Conservation (phyloP, 305 asterid species). For the Fraxinus paxiana region DNA sequence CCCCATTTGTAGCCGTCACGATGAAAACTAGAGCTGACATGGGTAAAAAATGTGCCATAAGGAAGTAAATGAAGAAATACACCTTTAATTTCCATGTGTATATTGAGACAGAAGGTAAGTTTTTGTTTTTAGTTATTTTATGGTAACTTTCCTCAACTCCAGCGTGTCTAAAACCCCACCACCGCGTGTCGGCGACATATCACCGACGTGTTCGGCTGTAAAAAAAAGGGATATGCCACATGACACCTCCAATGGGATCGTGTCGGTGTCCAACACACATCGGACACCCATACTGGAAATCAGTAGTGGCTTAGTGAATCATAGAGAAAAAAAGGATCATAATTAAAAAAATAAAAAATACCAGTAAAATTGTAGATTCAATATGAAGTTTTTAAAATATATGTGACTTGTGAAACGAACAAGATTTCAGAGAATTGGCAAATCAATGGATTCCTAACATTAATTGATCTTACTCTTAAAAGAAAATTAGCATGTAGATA, state of each 20-base stretch:
- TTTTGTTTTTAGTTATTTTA: not conserved
- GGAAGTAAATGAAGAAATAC: not conserved
- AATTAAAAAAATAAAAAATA: too few relatives aligned
- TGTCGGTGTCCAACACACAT: not conserved
- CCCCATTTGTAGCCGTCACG: not conserved
- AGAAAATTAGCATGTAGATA: not conserved
- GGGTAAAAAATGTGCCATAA: not conserved
- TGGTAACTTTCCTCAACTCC: not conserved
- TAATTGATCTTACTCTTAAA: not conserved
- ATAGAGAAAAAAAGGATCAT: not conserved
- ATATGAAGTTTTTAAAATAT: not conserved
- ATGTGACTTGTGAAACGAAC: not conserved
- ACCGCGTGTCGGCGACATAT: not conserved
- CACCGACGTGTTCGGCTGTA: not conserved
- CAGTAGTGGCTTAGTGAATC: not conserved
- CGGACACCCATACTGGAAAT: not conserved
- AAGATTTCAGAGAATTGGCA: not conserved
- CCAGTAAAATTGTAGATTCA: not conserved
- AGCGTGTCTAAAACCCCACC: not conserved
- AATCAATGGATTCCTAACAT: not conserved
- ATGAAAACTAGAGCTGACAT: not conserved
- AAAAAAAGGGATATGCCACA: not conserved
- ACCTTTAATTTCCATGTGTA: not conserved
- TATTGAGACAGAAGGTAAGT: too few relatives aligned
- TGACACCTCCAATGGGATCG: not conserved